Base-by-base conservation (phyloP, 352 stramenopile species). In the Globisporangium paroecandrum region DNA sequence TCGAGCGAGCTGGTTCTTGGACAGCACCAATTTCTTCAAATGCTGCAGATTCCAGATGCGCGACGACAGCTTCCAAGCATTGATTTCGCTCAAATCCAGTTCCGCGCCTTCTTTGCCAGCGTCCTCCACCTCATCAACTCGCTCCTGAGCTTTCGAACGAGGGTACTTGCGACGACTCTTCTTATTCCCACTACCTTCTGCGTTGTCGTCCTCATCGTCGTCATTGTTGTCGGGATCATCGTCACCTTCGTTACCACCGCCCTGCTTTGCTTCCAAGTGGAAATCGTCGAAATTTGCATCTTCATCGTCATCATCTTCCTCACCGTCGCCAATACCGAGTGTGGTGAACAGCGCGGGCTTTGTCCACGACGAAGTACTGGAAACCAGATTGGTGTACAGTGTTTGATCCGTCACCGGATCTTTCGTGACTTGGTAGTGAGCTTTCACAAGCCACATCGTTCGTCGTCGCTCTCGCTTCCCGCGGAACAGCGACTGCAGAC, bases 31-130 rank as follows among this genome's bases (percentile, higher is more conserved):
- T 7, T 55, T 73, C 20, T 68, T 65, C 9, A 93, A 58, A 36
- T 69, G 65, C 60, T 75, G 67, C n/a, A 93, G 62, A 58, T 90
- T 91, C 85, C 85, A 93, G 32, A 93, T 82, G 1, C 83, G 83
- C 51, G 78, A 81, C 51, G 85, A 89, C 22, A 93, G 38, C 29
- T 76, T 79, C 70, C 75, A 81, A 4, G 74, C 78, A n/a, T 83
- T 64, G 0, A 93, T 59, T 0, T 67, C 65, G n/a, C 80, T 87
- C 65, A 93, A 36, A 51, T 91, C 74, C 12, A 93, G 71, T 24
- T 60, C 10, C 8, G 65, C 62, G 8, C 59, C 66, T 13, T 73
- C 32, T 20, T 73, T 66, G 0, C 22, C 70, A 2, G 55, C 58
- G 57, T 91, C 81, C 32, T 90, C 82, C 4, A 74, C 82, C 1